Base-by-base conservation (phyloP, 371 early-diverging fungal genomes). In the Catenaria anguillulae region DNA sequence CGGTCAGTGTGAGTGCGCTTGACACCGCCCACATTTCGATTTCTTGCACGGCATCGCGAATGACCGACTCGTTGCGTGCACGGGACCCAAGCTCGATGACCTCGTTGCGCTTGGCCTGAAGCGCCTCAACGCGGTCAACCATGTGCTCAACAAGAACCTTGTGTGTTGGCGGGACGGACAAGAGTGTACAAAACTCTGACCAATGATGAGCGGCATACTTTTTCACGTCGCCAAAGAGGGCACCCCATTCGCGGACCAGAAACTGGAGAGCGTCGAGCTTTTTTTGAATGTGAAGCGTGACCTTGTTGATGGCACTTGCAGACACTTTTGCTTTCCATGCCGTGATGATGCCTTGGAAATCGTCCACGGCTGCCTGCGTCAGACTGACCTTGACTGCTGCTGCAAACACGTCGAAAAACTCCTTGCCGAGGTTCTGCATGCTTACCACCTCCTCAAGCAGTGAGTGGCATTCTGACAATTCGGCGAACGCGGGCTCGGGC, bases 1-100 rank as follows among this genome's bases (percentile, higher is more conserved):
- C 72, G 5, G 68, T 63, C 23, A 77, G 59, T 5, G 70, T 43
- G 63, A 80, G 78, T 15, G 58, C 56, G 3, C 73, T 64, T 19
- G 70, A 63, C 19, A 75, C 75, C 3, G 76, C 75, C 80, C 80
- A 80, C 55, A 77, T 68, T 23, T 80, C 80, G 21, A 80, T 58
- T 59, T 80, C 80, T 56, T 76, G 72, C 29, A 80, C 62, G 4
- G 78, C 77, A 59, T 78, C 76, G 21, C 78, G 60, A 26, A 80
- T 75, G 6, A 70, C 63, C 26, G 75, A 66, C 64, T 80, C 78
- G 10, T 73, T 77, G 63, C 67, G 69, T 0, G 77, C 80, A 1
- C 78, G 65, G 40, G 63, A 66, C 62, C 75, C 74, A 29, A 80
- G 64, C 48, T 78, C 77, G 42, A 72, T 70, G 40, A 80, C 65